phyloP scores from a whole-genome alignment of 495 filamentous ascomycete genomes.

The Xylaria castorea region DNA sequence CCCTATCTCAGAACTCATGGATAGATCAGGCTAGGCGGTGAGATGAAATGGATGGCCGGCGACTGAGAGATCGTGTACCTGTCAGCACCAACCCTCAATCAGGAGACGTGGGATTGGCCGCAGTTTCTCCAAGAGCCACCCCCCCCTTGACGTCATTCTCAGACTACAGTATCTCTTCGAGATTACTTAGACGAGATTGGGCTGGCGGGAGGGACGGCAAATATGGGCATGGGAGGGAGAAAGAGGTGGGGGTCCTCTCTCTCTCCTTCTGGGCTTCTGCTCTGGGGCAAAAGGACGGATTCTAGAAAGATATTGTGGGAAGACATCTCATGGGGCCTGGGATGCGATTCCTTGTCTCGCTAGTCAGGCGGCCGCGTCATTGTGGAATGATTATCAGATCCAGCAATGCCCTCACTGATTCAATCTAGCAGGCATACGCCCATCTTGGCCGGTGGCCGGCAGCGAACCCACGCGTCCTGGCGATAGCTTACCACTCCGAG shows the following conservation, averaged over 20 bases:
- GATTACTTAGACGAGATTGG: conserved; percentile 18
- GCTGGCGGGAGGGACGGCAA: conserved; percentile 20
- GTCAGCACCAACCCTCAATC: conserved; percentile 21
- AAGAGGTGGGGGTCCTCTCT: background rate
- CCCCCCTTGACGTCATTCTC: conserved; percentile 22
- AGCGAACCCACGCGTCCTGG: conserved; percentile 14
- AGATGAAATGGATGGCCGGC: conserved; percentile 11
- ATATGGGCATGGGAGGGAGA: conserved; percentile 7
- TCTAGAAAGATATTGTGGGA: conserved; percentile 28
- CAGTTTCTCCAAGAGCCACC: background rate
- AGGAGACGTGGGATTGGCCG: conserved; percentile 21
- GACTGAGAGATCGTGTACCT: conserved; percentile 14
- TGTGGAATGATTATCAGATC: conserved; percentile 28
- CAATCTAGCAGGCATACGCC: conserved; percentile 18
- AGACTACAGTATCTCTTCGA: background rate
- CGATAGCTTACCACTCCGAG: background rate
- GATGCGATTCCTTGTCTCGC: conserved; percentile 25
- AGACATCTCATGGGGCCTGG: background rate
- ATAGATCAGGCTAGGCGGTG: conserved; percentile 21
- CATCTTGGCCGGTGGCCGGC: background rate
- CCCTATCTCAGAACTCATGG: background rate
- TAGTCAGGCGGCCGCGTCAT: conserved; percentile 26
- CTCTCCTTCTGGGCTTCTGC: too few relatives aligned
- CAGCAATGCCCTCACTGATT: conserved; percentile 15
- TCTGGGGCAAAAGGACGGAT: conserved; percentile 10